phyloP scores from a whole-genome alignment of 768 basidiomycete species.

The Leccinellum albellum region DNA sequence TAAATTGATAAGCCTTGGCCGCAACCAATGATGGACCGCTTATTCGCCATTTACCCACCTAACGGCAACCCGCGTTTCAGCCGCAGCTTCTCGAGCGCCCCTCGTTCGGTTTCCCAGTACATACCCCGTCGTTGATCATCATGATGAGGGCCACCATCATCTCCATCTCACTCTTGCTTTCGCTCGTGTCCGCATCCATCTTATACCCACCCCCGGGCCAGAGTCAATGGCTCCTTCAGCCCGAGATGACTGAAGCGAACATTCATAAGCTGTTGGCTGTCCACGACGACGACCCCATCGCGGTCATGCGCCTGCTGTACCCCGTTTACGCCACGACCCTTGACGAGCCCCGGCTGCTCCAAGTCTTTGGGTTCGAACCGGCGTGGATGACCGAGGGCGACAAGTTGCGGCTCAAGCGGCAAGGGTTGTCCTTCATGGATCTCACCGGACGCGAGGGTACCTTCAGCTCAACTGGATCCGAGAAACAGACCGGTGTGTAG shows the following conservation, averaged over 20 bases:
- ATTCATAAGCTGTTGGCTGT: slow-evolving; percentile 8
- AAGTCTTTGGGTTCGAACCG: slow-evolving; percentile 13
- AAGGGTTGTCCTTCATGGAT: slow-evolving; percentile 14
- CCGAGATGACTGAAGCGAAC: not conserved
- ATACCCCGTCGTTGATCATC: not conserved
- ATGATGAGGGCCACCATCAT: not conserved
- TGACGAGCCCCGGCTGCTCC: slow-evolving; percentile 18
- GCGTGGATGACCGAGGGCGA: slow-evolving; percentile 19
- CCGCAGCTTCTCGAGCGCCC: not conserved
- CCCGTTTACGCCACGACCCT: slow-evolving; percentile 11
- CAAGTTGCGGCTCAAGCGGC: slow-evolving; percentile 12
- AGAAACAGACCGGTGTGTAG: not conserved
- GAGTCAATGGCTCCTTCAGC: slow-evolving; percentile 1
- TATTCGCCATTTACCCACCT: not conserved
- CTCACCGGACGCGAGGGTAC: slow-evolving; percentile 1
- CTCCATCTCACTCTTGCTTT: not conserved
- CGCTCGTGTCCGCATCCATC: not conserved
- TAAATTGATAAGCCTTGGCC: too few relatives aligned
- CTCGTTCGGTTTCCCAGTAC: not conserved
- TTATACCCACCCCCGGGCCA: not conserved
- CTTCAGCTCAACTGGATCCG: not conserved
- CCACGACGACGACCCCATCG: slow-evolving; percentile 14
- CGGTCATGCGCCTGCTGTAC: slow-evolving; percentile 18
- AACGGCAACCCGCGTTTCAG: not conserved
- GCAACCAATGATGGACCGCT: not conserved